Conservation (phyloP, 2,329 filamentous ascomycete species). For the Rhinocladiella similis region DNA sequence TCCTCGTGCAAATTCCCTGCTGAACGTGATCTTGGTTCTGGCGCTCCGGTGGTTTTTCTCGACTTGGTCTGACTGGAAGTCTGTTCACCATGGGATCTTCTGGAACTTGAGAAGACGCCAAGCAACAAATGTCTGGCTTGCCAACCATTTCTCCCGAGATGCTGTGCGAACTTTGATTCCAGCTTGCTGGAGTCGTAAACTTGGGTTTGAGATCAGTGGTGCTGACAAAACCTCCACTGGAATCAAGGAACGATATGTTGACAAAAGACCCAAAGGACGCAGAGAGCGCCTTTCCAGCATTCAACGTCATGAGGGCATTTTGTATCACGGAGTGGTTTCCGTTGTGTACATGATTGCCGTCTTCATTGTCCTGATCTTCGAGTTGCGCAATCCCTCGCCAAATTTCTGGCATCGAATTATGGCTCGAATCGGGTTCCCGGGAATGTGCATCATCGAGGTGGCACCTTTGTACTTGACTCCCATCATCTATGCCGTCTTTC, state of each 20-base stretch:
- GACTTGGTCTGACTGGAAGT: background rate
- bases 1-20: slow-evolving; percentile 2
- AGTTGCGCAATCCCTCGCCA: background rate
- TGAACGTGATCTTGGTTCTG: slow-evolving; percentile 9
- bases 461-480: slow-evolving; percentile 20
- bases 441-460: slow-evolving; percentile 14
- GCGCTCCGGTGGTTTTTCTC: background rate
- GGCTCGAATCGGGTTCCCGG: slow-evolving; percentile 18
- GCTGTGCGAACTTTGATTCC: slow-evolving; percentile 18
- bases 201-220: slow-evolving; percentile 23
- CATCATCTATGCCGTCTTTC: slow-evolving; percentile 21
- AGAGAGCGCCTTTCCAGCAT: slow-evolving; percentile 10
- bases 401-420: slow-evolving; percentile 16
- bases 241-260: slow-evolving; percentile 19
- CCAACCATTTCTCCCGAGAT: slow-evolving; percentile 23
- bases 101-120: slow-evolving; percentile 15
- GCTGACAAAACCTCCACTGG: slow-evolving; percentile 2
- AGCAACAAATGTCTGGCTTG: slow-evolving; percentile 22
- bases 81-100: background rate
- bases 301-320: slow-evolving; percentile 20
- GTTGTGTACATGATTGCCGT: slow-evolving; percentile 11
- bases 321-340: slow-evolving; percentile 11
- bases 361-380: background rate
- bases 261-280: slow-evolving; percentile 4
- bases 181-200: slow-evolving; percentile 4